Base-by-base conservation (phyloP, 306 rosid species). In the Fragaria ananassa region DNA sequence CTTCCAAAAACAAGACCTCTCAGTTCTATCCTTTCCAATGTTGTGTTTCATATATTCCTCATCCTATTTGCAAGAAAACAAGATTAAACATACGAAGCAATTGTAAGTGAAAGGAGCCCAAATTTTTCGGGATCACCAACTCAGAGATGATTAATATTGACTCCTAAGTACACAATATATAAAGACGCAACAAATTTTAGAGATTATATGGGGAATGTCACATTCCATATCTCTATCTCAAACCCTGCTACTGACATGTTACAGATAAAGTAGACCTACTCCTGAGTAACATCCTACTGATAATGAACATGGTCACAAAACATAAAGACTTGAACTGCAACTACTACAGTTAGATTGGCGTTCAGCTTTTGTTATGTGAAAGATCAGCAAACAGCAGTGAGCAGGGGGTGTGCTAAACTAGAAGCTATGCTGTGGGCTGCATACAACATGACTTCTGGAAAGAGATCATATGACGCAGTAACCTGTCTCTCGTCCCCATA, bases 61-160 rank as follows among this genome's bases (percentile, higher is more conserved):
- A 14, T 21, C 23, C 41, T 6, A 19, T 34, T 51, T 51, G 62
- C 49, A 71, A 31, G 75, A 71, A 42, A 51, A 51, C 64, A 35
- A 50, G 63, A 35, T 37, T 53, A 47, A 72, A 54, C 37, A 51
- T 71, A 71, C 12, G 5, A 47, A 34, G 63, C 19, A 21, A 37
- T 35, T 72, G 41, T 27, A 49, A 31, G 74, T 29, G 57, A 27
- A 46, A 69, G 57, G 41, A 12, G 74, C 31, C 31, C 62, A 70
- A 47, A 42, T 5, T 70, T 3, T 21, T 7, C 8, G 3, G 58
- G 58, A 10, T 34, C 44, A 17, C 47, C 21, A 71, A 25, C 17
- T 6, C 0, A 7, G 10, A 5, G 49, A 71, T 58, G 14, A 64
- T 42, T 34, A 8, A 6, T 15, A 64, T 18, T 0, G 8, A 64